These are phyloP conservation scores for Ilex asprella DNA, from an alignment of 257 asterid species.

Conservation along the genomic window DNA sequence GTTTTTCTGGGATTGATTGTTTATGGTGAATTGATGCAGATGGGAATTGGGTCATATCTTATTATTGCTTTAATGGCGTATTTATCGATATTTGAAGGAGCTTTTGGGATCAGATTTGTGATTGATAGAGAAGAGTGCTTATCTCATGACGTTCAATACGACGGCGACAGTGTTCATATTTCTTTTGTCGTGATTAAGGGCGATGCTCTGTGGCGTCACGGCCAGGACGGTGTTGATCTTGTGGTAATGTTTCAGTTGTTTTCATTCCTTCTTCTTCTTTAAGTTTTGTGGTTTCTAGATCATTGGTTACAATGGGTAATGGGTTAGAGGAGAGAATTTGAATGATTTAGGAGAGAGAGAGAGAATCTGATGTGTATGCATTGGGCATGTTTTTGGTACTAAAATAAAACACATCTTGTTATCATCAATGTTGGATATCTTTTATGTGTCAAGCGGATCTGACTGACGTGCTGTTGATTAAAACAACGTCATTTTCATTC, in stretches of 20 bases:
- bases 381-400: too few relatives aligned
- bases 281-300: background rate
- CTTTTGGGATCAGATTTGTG: constrained; percentile 69
- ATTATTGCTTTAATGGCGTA: constrained; percentile 10
- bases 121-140: constrained; percentile 91
- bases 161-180: constrained; percentile 76
- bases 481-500: too few relatives aligned
- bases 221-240: constrained; percentile 82
- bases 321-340: too few relatives aligned
- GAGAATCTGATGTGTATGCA: too few relatives aligned
- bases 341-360: too few relatives aligned
- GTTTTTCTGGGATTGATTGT: background rate
- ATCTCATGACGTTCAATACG: constrained; percentile 71
- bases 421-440: too few relatives aligned
- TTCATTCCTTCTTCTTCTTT: background rate
- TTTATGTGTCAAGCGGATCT: too few relatives aligned
- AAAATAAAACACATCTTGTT: too few relatives aligned
- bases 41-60: background rate
- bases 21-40: background rate
- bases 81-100: constrained; percentile 38
- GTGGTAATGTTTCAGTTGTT: constrained; percentile 48
- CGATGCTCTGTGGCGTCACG: constrained; percentile 72
- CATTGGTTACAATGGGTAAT: too few relatives aligned
- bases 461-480: too few relatives aligned
- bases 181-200: constrained; percentile 91